A percentile compares a stretch with the other conserved stretches of the same genome.
Conservation (phyloP, 257 asterid species). For the Capsicum chinense region DNA sequence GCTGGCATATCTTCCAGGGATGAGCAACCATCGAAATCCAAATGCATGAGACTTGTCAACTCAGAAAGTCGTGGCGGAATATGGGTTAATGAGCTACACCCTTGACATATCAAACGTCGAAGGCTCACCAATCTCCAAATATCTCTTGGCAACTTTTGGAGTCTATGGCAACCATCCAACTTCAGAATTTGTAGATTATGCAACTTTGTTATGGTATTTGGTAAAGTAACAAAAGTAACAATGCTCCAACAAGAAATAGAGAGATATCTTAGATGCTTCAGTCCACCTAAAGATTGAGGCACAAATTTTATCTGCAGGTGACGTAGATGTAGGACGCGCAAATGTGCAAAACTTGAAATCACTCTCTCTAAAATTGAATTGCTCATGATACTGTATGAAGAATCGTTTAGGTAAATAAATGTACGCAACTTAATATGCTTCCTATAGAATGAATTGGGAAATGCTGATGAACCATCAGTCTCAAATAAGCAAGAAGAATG, state of each 20-base stretch:
- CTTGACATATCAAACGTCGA: background rate
- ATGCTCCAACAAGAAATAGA: background rate
- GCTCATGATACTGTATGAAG: background rate
- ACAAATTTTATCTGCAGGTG: background rate
- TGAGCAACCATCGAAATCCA: background rate
- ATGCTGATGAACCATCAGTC: too few relatives aligned
- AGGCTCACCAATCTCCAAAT: conserved; percentile 17
- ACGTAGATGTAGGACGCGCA: background rate
- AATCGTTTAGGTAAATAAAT: too few relatives aligned
- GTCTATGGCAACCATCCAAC: background rate
- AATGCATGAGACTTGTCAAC: background rate
- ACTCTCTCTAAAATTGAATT: background rate
- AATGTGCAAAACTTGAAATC: background rate
- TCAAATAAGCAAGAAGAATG: too few relatives aligned
- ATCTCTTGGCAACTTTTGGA: conserved; percentile 3
- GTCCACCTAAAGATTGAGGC: conserved; percentile 22
- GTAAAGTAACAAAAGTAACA: background rate
- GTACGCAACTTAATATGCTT: too few relatives aligned
- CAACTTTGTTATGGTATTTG: conserved; percentile 23
- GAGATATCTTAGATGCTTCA: conserved; percentile 8
- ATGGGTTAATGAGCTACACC: background rate
- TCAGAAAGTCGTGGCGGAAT: conserved; percentile 18
- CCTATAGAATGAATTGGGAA: too few relatives aligned
- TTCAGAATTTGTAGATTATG: conserved; percentile 19
- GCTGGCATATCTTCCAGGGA: conserved; percentile 14